Conservation (phyloP, 164 flowering plant species). For the Vitis riparia region DNA sequence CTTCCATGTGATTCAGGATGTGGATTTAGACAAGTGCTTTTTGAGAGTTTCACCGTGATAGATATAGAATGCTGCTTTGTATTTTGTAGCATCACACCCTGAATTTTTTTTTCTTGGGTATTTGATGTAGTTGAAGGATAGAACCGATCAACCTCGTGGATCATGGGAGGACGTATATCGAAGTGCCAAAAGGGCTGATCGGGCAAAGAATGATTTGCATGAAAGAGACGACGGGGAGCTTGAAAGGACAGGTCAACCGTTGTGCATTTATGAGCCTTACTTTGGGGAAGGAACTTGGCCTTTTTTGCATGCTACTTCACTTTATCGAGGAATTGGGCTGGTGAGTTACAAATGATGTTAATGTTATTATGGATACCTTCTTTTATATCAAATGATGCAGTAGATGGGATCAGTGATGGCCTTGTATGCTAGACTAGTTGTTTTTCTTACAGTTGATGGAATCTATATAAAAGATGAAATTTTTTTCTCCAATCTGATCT, state of each 20-base stretch:
- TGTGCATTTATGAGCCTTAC: constrained; percentile 92
- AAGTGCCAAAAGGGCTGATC: constrained; percentile 75
- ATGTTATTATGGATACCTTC: background rate
- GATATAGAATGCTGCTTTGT: too few species aligned
- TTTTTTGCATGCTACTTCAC: constrained; percentile 71
- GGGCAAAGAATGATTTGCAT: constrained; percentile 74
- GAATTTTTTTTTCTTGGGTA: constrained; percentile 9
- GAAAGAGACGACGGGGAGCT: constrained; percentile 99
- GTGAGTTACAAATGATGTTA: constrained; percentile 43
- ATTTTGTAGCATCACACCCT: too few species aligned
- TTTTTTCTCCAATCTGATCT: constrained; percentile 11
- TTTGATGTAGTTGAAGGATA: constrained; percentile 78
- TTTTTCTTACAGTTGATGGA: background rate
- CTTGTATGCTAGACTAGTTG: too few species aligned
- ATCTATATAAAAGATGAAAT: background rate
- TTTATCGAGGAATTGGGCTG: constrained; percentile 91
- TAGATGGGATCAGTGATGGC: too few species aligned
- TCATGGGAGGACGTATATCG: constrained; percentile 98
- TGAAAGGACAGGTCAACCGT: constrained; percentile 92
- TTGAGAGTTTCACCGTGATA: too few species aligned
- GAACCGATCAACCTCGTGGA: constrained; percentile 79
- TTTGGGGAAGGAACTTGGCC: constrained; percentile 95
- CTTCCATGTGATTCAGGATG: too few species aligned
- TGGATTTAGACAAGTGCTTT: too few species aligned
- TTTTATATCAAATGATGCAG: background rate